Evolutionary conservation across 352 stramenopile species (phyloP), one percentile per base, ranked within the genome.

Genomic region (Phytophthora litchii): DNA sequence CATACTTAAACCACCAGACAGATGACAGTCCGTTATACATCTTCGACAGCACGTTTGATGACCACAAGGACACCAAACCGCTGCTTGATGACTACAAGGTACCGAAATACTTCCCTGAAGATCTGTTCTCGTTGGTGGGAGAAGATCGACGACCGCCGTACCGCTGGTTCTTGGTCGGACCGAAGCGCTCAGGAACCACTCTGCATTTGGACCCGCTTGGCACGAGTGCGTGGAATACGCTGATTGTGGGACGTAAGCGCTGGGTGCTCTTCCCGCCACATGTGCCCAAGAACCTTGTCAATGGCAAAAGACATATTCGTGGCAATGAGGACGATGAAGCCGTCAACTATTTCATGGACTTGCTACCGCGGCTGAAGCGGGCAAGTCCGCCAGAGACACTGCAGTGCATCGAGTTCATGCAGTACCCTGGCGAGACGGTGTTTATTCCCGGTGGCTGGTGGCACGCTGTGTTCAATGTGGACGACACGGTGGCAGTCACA

Each of bases 251-350:
- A 4, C 83, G 91, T 16, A 99, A 99, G 78, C 86, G 91, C 52
- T 99, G 97, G 97, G 95, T 99, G 47, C 92, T 99, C 36, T 99
- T 98, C 67, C 96, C 96, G 13, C 95, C 95, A 1, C 80, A 96
- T 32, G 52, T 92, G 8, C 66, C 78, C 10, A 94, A 94, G 56
- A 51, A 68, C 6, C 57, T 90, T 8, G 80, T 89, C 27, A 89
- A 88, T 35, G 85, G 84, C 44, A 96, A 95, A 49, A 75, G 80
- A 34, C 89, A 96, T 62, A 81, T 99, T 5, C 85, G 80, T 27
- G 84, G 83, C 0, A 88, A 86, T 23, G 84, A 94, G 21, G 88
- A 97, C 69, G 94, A 97, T 89, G 79, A 97, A 86, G 78, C 95
- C 80, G 60, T 96, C 72, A 82, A 96, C 86, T 91, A 97, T 81